phyloP scores from a whole-genome alignment of 805 yeast genomes.

The Cyberlindnera saturnus region DNA sequence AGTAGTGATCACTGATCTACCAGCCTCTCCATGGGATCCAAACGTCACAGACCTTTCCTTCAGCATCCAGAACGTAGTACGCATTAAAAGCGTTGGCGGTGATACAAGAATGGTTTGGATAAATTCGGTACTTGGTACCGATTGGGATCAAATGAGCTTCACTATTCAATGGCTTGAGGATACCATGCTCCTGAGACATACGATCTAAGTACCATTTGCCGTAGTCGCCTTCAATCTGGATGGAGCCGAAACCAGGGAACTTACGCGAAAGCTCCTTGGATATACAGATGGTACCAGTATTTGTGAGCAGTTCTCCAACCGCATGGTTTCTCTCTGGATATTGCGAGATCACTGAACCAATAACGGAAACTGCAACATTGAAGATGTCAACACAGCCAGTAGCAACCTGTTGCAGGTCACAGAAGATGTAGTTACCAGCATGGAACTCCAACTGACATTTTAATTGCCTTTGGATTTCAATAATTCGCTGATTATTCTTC shows the following conservation, averaged over 20 bases:
- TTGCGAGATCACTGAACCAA: conserved; percentile 53
- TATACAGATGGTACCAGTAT: conserved; percentile 68
- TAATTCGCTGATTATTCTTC: conserved; percentile 10
- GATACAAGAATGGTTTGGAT: conserved; percentile 73
- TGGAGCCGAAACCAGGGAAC: conserved; percentile 53
- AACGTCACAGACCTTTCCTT: conserved; percentile 46
- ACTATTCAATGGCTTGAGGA: conserved; percentile 39
- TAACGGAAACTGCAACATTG: conserved; percentile 44
- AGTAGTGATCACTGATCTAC: conserved; percentile 12
- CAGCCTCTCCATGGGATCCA: conserved; percentile 62
- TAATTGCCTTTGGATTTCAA: conserved; percentile 17
- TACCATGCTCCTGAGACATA: conserved; percentile 77
- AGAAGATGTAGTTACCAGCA: conserved; percentile 74
- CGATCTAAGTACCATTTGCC: conserved; percentile 61
- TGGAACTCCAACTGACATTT: conserved; percentile 56
- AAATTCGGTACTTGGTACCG: conserved; percentile 48
- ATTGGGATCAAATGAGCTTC: conserved; percentile 35
- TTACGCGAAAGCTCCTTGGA: conserved; percentile 56
- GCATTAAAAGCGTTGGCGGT: conserved; percentile 51
- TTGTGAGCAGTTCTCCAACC: conserved; percentile 59
- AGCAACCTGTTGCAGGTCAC: conserved; percentile 73
- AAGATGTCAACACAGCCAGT: conserved; percentile 48
- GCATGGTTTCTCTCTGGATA: conserved; percentile 48
- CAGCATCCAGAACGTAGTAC: conserved; percentile 49
- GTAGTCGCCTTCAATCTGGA: conserved; percentile 34